Base-by-base conservation (phyloP, 2,329 filamentous ascomycete genomes). In the Pseudocercospora fijiensis region DNA sequence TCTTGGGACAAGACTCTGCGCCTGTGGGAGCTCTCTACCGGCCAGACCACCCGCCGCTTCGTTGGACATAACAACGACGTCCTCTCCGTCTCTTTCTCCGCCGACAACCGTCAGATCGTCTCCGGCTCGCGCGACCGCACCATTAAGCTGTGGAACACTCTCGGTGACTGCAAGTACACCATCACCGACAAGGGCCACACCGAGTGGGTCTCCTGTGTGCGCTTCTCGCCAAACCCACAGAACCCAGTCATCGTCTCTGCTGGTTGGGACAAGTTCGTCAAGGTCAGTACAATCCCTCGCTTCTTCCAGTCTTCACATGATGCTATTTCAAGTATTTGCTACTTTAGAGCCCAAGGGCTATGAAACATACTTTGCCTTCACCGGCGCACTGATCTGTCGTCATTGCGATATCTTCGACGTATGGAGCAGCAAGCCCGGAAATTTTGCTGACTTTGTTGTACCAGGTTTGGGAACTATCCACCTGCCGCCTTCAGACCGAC, bases 121-220 rank as follows among this genome's bases (percentile, higher is more conserved):
- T 98, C 95, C 73, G 95, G 93, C 74, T 98, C 95, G 72, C 93
- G 95, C 82, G 95, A 99, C 87, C 90, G 92, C 81, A 92, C 91
- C 79, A 98, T 99, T 88, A 99, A 98, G 91, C 90, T 99, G 78
- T 99, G 95, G 95, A 99, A 99, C 88, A 99, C 95, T 76, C 92
- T 99, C 73, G 95, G 95, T 84, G 95, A 99, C 89, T 99, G 95
- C 93, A 99, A 99, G 88, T 99, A 89, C 90, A 99, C 94, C 86
- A 98, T 99, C 87, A 96, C 92, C 84, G 95, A 99, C 81, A 99
- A 99, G 90, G 95, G 95, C 81, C 95, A 99, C 88, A 92, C 92
- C 83, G 95, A 99, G 84, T 99, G 95, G 95, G 95, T 96, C 76
- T 97, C 94, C 70, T 98, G 94, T 86, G 95, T 99, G 75, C 90